Evolutionary conservation across 345 rosid genomes (phyloP).

Genomic region (Schrenkiella parvula): DNA sequence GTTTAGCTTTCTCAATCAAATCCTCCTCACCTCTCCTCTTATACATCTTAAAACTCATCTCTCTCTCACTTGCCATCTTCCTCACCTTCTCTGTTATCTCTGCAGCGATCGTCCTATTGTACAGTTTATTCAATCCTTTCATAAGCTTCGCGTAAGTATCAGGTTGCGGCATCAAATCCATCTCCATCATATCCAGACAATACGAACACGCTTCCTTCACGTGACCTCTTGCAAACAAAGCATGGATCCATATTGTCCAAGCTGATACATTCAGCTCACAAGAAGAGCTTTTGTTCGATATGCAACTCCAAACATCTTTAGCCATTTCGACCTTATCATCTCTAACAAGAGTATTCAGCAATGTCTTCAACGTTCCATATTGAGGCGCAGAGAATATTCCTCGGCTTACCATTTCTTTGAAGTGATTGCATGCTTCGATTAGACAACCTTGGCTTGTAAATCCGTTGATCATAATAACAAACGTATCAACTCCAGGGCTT

Average conservation of each 20-base stretch:
- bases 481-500: slow-evolving; percentile 78
- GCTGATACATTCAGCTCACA: slow-evolving; percentile 79
- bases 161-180: slow-evolving; percentile 83
- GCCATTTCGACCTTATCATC: slow-evolving; percentile 76
- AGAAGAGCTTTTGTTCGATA: slow-evolving; percentile 47
- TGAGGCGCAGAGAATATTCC: slow-evolving; percentile 76
- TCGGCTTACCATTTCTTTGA: slow-evolving; percentile 81
- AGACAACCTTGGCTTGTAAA: slow-evolving; percentile 61
- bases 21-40: slow-evolving; percentile 79
- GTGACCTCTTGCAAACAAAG: slow-evolving; percentile 62
- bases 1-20: slow-evolving; percentile 57
- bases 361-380: slow-evolving; percentile 68
- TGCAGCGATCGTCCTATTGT: slow-evolving; percentile 74
- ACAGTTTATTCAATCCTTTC: slow-evolving; percentile 78
- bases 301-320: slow-evolving; percentile 79
- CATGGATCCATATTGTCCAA: slow-evolving; percentile 98
- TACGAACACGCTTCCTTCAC: slow-evolving; percentile 91
- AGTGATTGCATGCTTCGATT: slow-evolving; percentile 64
- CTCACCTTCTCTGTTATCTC: slow-evolving; percentile 94
- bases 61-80: slow-evolving; percentile 84
- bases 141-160: slow-evolving; percentile 88
- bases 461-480: slow-evolving; percentile 71
- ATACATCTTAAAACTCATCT: slow-evolving; percentile 82
- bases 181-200: slow-evolving; percentile 91
- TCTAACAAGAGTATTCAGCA: slow-evolving; percentile 70